Evolutionary conservation across 1,284 basidiomycete species (phyloP).

Genomic region (Cutaneotrichosporon arboriforme): DNA sequence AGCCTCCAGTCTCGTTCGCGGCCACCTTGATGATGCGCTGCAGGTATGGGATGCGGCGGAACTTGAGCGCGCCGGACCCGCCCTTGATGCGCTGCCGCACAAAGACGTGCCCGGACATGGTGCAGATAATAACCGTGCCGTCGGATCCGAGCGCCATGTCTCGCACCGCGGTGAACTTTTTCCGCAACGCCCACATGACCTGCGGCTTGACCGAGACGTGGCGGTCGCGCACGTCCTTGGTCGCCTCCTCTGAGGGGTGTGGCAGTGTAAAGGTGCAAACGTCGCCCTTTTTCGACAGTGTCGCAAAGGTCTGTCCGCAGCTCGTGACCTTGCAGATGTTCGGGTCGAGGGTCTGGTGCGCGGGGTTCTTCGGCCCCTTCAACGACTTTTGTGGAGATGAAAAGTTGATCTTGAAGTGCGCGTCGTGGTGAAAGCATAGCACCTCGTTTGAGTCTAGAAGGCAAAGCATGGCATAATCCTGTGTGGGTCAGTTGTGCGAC

Average conservation of each 20-base stretch:
- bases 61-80: slow-evolving; percentile 65
- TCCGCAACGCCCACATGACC: slow-evolving; percentile 83
- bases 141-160: slow-evolving; percentile 87
- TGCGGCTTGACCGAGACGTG: slow-evolving; percentile 65
- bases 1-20: slow-evolving; percentile 82
- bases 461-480: slow-evolving; percentile 77
- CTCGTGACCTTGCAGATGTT: slow-evolving; percentile 75
- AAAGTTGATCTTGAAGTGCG: slow-evolving; percentile 62
- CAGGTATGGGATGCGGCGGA: slow-evolving; percentile 71
- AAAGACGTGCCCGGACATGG: slow-evolving; percentile 90
- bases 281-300: slow-evolving; percentile 81
- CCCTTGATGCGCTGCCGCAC: slow-evolving; percentile 59
- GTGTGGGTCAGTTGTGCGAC: slow-evolving; percentile 7
- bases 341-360: slow-evolving; percentile 60
- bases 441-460: slow-evolving; percentile 71
- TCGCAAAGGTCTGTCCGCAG: slow-evolving; percentile 77
- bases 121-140: slow-evolving; percentile 85
- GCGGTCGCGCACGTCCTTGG: slow-evolving; percentile 42
- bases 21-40: slow-evolving; percentile 81
- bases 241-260: slow-evolving; percentile 48
- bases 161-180: slow-evolving; percentile 77
- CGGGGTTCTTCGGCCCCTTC: slow-evolving; percentile 17
- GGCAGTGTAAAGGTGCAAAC: slow-evolving; percentile 75
- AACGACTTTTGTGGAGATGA: slow-evolving; percentile 10
- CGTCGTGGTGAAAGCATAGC: slow-evolving; percentile 73